Evolutionary conservation across 768 basidiomycete species (phyloP), one percentile per base, ranked within the genome.

Genomic region (Mycena floridula): DNA sequence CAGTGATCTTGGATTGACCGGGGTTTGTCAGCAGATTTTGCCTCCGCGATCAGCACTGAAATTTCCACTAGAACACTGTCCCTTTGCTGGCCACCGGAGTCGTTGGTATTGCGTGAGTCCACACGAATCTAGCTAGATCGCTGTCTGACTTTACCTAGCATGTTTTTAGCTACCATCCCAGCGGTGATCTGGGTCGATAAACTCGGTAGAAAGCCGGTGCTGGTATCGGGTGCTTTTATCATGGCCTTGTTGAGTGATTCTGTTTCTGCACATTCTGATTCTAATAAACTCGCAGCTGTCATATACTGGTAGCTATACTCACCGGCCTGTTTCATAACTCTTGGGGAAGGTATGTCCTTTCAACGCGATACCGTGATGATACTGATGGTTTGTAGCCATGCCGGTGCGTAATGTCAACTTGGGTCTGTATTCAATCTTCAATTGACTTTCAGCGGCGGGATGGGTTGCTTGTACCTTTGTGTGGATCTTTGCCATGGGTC

Each of bases 141-240:
- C 24, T 25, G 26, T 42, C 30, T 20, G 25, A 27, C 13, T 22
- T 45, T 5, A 21, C 25, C 25, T 45, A 82, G 80, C 37, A 83
- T 84, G 79, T 87, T 80, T 61, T 59, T 85, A 46, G 80, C 85
- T 3, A 88, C 86, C 0, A 83, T 89, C 47, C 87, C 87, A 3
- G 85, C 87, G 2, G 85, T 89, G 16, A 68, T 89, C n/a, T 89
- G 80, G 69, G 75, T 90, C 25, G 87, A 89, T 61, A 76, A 84
- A 50, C 55, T 81, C 21, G 88, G 86, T 18, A 77, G 87, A 26
- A 85, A 81, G 60, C 86, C 86, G 6, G 79, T 86, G 35, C 58
- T 85, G 46, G 62, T 85, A 20, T 82, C 80, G n/a, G 84, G 84
- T 7, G 84, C 83, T 4, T 79, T 87, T 62, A 53, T 82, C 32